Base-by-base conservation (phyloP, 73 alveolate genomes). In the Blepharisma japonicum region DNA sequence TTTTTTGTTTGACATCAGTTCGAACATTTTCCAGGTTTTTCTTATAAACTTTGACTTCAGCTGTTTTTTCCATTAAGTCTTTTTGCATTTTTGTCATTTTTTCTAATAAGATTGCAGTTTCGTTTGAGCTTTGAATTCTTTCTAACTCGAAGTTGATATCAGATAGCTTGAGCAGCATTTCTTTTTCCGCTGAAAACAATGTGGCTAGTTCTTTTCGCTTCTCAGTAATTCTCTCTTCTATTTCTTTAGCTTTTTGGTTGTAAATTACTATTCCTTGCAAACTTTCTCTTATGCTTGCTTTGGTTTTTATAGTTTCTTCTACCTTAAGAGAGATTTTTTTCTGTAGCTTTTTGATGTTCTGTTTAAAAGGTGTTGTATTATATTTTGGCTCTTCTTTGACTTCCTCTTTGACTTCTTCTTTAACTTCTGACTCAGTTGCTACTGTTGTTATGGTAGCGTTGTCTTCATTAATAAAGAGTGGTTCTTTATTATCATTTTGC, bases 131-230 rank as follows among this genome's bases (percentile, higher is more conserved):
- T 9, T 70, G 11, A 4, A n/a, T 45, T 70, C 80, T 70, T 4
- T 70, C 66, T 1, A 45, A 4, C 66, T 70, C 68, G 42, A 45
- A 18, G 4, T 45, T 39, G 18, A 9, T 7, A 4, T 70, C 80
- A 38, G 66, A 11, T 2, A 70, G 56, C n/a, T 70, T 70, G 0
- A 18, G 39, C 11, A 70, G 80, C 70, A 70, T 11, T 70, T 45
- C 66, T 70, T 25, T 47, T 45, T 47, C 66, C 0, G 23, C 11
- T 8, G 50, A 9, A 14, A 9, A 14, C 48, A 61, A 3, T 5
- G 46, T 9, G 47, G 14, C 23, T 14, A 61, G 46, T 2, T 61
- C 74, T 61, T 61, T 61, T 61, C 47, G 14, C 5, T 61, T 61
- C 4, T 61, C 49, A 20, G 39, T 8, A 5, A 61, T 61, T 25